phyloP scores from a whole-genome alignment of 2,329 filamentous ascomycete genomes.

The Cladosporium colombiae region DNA sequence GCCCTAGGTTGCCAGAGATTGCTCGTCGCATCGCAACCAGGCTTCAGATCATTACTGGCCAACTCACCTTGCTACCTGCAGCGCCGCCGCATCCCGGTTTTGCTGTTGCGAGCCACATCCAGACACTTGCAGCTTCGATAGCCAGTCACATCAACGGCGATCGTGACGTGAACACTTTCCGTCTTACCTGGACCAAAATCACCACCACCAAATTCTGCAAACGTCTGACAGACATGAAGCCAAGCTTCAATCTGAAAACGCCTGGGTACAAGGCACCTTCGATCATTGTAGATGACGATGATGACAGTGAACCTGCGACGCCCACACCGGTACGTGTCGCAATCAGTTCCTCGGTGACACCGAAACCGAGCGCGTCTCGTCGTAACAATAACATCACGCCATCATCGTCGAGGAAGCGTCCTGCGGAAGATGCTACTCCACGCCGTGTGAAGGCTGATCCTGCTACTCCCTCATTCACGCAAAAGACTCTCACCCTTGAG shows the following conservation, averaged over 20 bases:
- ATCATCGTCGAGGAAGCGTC: conserved; percentile 16
- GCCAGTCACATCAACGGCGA: conserved; percentile 57
- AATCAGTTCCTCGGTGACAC: not conserved
- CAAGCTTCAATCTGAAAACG: conserved; percentile 29
- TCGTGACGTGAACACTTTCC: conserved; percentile 42
- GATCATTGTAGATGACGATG: conserved; percentile 25
- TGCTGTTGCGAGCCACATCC: conserved; percentile 62
- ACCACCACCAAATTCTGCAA: conserved; percentile 55
- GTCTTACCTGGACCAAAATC: conserved; percentile 46
- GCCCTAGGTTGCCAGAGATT: conserved; percentile 41
- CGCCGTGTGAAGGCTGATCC: conserved; percentile 6
- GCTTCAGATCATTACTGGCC: conserved; percentile 53
- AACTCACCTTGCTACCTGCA: conserved; percentile 63
- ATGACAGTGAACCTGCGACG: conserved; percentile 20
- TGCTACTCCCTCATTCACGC: not conserved
- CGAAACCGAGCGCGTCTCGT: not conserved
- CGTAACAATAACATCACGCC: not conserved
- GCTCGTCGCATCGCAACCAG: conserved; percentile 47
- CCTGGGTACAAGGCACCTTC: conserved; percentile 28
- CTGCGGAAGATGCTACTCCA: not conserved
- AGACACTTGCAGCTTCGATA: conserved; percentile 58
- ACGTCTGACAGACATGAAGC: conserved; percentile 36
- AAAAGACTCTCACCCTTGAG: not conserved
- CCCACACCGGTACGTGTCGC: conserved; percentile 15
- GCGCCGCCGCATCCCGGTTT: conserved; percentile 65